Conservation (phyloP, 805 yeast genomes). For the Zygotorulaspora sp. region DNA sequence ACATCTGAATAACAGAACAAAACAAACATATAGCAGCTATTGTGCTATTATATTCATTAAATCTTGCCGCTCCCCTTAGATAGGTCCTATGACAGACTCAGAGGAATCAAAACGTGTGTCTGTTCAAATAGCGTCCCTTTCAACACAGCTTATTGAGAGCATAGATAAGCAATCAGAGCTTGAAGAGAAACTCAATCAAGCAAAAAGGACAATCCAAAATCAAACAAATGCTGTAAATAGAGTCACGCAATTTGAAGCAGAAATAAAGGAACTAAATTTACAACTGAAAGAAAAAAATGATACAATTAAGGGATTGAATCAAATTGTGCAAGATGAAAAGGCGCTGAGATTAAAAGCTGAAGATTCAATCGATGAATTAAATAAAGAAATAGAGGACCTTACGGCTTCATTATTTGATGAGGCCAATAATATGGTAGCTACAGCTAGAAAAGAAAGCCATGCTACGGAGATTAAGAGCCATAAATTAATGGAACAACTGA, state of each 20-base stretch:
- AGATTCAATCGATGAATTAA: slow-evolving; percentile 53
- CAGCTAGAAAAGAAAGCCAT: slow-evolving; percentile 65
- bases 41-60: too few species aligned
- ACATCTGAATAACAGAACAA: too few species aligned
- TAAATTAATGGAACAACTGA: slow-evolving; percentile 48
- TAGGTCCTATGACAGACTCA: slow-evolving; percentile 7
- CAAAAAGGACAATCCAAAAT: slow-evolving; percentile 34
- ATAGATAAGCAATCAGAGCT: slow-evolving; percentile 52
- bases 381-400: slow-evolving; percentile 74
- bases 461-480: slow-evolving; percentile 55
- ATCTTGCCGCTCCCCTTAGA: not conserved
- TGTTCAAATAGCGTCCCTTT: slow-evolving; percentile 50
- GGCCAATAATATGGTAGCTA: slow-evolving; percentile 79
- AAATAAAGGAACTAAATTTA: slow-evolving; percentile 35
- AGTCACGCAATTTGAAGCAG: slow-evolving; percentile 31
- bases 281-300: slow-evolving; percentile 20
- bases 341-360: slow-evolving; percentile 48
- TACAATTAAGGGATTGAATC: slow-evolving; percentile 34
- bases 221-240: slow-evolving; percentile 22
- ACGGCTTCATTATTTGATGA: slow-evolving; percentile 74
- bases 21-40: too few species aligned
- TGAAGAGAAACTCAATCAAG: slow-evolving; percentile 47
- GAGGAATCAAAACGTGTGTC: slow-evolving; percentile 45
- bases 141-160: slow-evolving; percentile 57
- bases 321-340: slow-evolving; percentile 30